A percentile compares a stretch with the other conserved stretches of the same genome.
Evolutionary conservation across 1,284 basidiomycete genomes (phyloP).

Genomic region (Mycosarcoma maydis): DNA sequence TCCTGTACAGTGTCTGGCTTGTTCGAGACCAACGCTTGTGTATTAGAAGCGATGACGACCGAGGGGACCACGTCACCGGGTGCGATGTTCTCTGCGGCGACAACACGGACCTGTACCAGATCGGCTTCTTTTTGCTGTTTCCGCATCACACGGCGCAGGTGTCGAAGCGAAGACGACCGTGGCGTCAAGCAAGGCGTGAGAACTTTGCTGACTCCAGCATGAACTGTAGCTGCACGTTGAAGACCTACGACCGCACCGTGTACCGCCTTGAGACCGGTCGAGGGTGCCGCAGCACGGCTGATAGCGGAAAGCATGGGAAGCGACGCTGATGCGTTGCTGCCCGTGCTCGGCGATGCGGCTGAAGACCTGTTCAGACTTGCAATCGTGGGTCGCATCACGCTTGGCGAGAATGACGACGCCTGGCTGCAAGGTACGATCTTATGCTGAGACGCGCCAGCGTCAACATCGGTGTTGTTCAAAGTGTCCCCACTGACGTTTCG

Average conservation of each 20-base stretch:
- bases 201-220: conserved; percentile 13
- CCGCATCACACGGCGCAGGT: conserved; percentile 33
- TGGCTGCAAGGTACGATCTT: conserved; percentile 3
- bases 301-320: conserved; percentile 22
- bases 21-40: too few relatives aligned
- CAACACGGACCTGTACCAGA: conserved; percentile 20
- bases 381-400: conserved; percentile 36
- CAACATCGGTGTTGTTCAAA: too few relatives aligned
- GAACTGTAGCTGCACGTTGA: conserved; percentile 31
- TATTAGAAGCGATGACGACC: not conserved
- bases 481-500: conserved; percentile 20
- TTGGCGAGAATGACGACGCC: conserved; percentile 22
- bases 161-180: conserved; percentile 37
- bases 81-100: conserved; percentile 31
- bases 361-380: conserved; percentile 19
- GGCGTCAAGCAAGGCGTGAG: conserved; percentile 31
- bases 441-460: not conserved
- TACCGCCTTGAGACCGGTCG: not conserved
- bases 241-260: not conserved
- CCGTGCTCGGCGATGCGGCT: not conserved
- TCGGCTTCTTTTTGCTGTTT: conserved; percentile 38
- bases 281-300: not conserved
- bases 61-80: conserved; percentile 31
- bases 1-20: not conserved
- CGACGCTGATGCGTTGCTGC: conserved; percentile 13